These are phyloP conservation scores for Epichloe typhina DNA, from an alignment of 2,329 filamentous ascomycete genomes.

Conservation along the genomic window DNA sequence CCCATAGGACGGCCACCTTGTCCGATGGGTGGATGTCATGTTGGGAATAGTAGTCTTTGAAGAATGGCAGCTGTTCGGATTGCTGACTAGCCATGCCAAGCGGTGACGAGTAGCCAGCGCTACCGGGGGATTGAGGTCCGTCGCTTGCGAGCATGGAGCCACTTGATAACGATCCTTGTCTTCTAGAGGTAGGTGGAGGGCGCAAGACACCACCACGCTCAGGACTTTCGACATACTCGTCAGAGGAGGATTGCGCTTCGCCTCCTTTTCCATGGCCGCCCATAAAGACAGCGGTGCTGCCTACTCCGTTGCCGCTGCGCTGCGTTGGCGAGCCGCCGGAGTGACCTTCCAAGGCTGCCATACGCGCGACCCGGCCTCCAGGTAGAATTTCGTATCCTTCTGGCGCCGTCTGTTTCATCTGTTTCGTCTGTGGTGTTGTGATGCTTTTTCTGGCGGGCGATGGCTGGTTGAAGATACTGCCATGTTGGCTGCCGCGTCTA, in stretches of 20 bases:
- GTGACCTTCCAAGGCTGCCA: constrained; percentile 81
- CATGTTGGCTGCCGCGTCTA: constrained; percentile 46
- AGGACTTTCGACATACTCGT: constrained; percentile 59
- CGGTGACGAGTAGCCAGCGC: constrained; percentile 67
- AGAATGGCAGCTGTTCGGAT: constrained; percentile 88
- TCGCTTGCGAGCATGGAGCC: constrained; percentile 60
- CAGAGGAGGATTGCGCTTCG: constrained; percentile 54
- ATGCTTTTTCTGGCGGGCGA: constrained; percentile 50
- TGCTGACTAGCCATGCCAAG: constrained; percentile 75
- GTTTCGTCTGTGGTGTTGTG: constrained; percentile 21
- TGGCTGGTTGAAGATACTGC: constrained; percentile 81
- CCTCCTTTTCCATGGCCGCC: constrained; percentile 29
- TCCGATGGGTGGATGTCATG: constrained; percentile 91
- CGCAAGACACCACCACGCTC: constrained; percentile 44
- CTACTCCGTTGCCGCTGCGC: constrained; percentile 29
- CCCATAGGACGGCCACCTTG: constrained; percentile 84
- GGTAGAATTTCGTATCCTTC: constrained; percentile 63
- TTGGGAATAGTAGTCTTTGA: constrained; percentile 97
- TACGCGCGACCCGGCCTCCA: constrained; percentile 81
- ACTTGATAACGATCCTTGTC: constrained; percentile 82
- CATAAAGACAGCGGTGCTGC: constrained; percentile 28
- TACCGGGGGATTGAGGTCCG: constrained; percentile 61
- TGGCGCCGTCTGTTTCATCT: constrained; percentile 20
- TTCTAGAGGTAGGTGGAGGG: constrained; percentile 48
- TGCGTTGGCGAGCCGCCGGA: constrained; percentile 47